Conservation (phyloP, 192 early-diverging fungal genomes). For the Entophlyctis helioformis region DNA sequence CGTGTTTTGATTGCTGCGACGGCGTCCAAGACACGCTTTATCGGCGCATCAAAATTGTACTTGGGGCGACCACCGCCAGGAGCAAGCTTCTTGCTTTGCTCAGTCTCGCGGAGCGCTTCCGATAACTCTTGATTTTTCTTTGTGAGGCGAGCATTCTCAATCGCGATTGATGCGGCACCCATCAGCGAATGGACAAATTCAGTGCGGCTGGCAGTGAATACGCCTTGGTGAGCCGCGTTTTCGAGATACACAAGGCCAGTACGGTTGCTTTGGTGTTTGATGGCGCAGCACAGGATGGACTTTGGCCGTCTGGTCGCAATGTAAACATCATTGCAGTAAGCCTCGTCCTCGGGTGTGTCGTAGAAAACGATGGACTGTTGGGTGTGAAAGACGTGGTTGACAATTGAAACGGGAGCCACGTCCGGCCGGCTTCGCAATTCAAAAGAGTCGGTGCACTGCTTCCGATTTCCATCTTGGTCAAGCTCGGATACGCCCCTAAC, state of each 20-base stretch:
- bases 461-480: too few relatives aligned
- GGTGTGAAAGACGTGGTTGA: conserved; percentile 28
- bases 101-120: conserved; percentile 21
- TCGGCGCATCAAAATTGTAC: conserved; percentile 44
- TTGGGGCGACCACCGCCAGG: too few relatives aligned
- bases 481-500: conserved; percentile 25
- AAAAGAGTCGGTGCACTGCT: too few relatives aligned
- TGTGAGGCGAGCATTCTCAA: conserved; percentile 34
- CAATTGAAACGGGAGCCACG: conserved; percentile 20
- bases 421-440: too few relatives aligned
- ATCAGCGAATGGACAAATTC: conserved; percentile 36
- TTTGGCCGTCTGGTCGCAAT: conserved; percentile 19
- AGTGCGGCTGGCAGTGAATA: conserved; percentile 24
- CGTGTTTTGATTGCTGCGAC: conserved; percentile 23
- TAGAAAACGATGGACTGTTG: conserved; percentile 22
- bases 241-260: conserved; percentile 38
- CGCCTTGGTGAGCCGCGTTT: conserved; percentile 26
- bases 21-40: conserved; percentile 35
- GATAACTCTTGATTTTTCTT: conserved; percentile 33
- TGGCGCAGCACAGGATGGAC: conserved; percentile 38
- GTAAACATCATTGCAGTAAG: conserved; percentile 28
- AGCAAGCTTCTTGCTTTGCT: conserved; percentile 9
- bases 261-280: conserved; percentile 31
- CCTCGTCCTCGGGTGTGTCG: conserved; percentile 18
- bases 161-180: conserved; percentile 34